phyloP scores from a whole-genome alignment of 2,329 filamentous ascomycete genomes.

The Xylariaceae sp. region DNA sequence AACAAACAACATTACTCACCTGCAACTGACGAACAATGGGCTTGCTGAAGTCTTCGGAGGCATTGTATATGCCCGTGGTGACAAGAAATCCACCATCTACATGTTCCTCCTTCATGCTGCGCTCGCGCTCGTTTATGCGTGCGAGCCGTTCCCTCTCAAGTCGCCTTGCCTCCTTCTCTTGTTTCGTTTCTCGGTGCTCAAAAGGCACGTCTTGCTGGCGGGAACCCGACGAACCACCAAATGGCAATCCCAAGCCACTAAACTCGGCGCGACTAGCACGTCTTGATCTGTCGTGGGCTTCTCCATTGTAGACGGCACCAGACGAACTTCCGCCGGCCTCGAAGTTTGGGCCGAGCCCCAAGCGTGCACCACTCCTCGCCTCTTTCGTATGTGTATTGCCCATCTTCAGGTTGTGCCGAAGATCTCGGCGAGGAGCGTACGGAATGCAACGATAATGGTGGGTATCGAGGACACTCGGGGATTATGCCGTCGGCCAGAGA shows the following conservation, averaged over 20 bases:
- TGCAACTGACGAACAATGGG: conserved; percentile 83
- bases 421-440: not conserved
- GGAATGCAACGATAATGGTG: not conserved
- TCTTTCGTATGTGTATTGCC: conserved; percentile 35
- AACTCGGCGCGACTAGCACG: conserved; percentile 50
- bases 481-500: conserved; percentile 7
- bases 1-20: conserved; percentile 54
- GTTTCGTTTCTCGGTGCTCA: conserved; percentile 81
- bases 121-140: conserved; percentile 81
- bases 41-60: conserved; percentile 92
- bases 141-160: conserved; percentile 78
- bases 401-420: conserved; percentile 17
- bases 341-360: conserved; percentile 14
- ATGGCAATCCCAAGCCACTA: conserved; percentile 47
- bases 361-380: conserved; percentile 23
- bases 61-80: conserved; percentile 91
- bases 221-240: conserved; percentile 42
- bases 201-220: conserved; percentile 48
- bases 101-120: conserved; percentile 87
- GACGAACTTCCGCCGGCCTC: conserved; percentile 27
- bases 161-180: conserved; percentile 85
- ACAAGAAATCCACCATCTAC: conserved; percentile 95
- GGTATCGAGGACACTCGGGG: not conserved
- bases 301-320: conserved; percentile 27
- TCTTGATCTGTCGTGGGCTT: conserved; percentile 29